phyloP scores from a whole-genome alignment of 164 flowering plant genomes.

The Annona squamosa region DNA sequence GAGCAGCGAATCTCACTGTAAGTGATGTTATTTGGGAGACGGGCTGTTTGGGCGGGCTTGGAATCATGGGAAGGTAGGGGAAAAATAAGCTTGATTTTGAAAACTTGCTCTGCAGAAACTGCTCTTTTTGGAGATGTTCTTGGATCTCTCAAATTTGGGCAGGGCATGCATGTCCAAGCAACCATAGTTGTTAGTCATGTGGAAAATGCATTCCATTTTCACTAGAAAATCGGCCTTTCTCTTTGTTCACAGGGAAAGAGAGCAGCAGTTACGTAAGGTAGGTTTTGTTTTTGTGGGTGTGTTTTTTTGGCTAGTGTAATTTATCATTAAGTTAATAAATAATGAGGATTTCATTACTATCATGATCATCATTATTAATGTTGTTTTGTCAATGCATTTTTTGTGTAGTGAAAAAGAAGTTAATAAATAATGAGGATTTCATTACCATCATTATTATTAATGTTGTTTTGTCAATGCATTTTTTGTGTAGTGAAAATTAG shows the following conservation, averaged over 20 bases:
- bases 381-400: not conserved
- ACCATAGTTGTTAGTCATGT: not conserved
- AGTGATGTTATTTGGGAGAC: constrained; percentile 15
- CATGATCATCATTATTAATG: not conserved
- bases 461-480: not conserved
- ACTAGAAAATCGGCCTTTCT: not conserved
- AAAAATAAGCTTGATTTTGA: not conserved
- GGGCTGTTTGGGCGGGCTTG: not conserved
- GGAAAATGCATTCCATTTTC: not conserved
- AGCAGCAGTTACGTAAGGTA: constrained; percentile 4
- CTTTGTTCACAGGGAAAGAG: not conserved
- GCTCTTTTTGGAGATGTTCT: not conserved
- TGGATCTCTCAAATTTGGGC: not conserved
- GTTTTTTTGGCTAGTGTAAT: constrained; percentile 1
- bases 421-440: constrained; percentile 2
- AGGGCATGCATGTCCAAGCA: not conserved
- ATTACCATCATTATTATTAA: not conserved
- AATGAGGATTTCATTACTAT: not conserved
- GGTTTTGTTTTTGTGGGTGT: constrained; percentile 5
- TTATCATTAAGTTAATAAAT: constrained; percentile 5
- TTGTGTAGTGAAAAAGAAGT: constrained; percentile 2
- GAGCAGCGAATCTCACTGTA: constrained; percentile 25
- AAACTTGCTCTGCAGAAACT: not conserved
- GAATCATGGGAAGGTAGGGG: not conserved
- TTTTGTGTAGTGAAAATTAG: constrained; percentile 3